These are phyloP conservation scores for Fragaria nilgerrensis DNA, from an alignment of 306 rosid genomes.

Conservation along the genomic window DNA sequence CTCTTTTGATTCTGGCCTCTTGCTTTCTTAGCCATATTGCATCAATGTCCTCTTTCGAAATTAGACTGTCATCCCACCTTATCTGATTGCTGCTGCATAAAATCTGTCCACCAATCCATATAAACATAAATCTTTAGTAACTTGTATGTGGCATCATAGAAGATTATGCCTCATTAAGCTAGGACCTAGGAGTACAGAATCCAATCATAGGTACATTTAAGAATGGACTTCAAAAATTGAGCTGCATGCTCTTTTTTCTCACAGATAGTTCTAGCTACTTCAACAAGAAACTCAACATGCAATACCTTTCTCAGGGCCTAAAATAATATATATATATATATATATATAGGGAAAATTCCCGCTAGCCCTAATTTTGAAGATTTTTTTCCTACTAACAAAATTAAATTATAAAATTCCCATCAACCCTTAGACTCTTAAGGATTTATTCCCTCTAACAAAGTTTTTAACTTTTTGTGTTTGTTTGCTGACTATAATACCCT, in stretches of 20 bases:
- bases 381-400: no score
- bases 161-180: background rate
- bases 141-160: background rate
- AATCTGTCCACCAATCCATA: conserved; percentile 32
- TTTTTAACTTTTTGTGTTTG: no score
- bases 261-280: background rate
- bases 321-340: background rate
- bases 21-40: conserved; percentile 53
- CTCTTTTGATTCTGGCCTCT: conserved; percentile 68
- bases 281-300: background rate
- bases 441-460: no score
- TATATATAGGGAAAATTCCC: no score
- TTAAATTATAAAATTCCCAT: no score
- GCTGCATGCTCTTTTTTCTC: background rate
- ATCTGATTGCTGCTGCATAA: conserved; percentile 42
- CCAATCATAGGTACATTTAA: background rate
- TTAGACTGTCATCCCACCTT: conserved; percentile 61
- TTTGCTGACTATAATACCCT: no score
- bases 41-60: conserved; percentile 57
- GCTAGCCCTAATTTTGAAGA: no score
- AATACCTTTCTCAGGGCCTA: background rate
- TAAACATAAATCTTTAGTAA: conserved; percentile 19
- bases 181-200: background rate
- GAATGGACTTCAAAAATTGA: background rate
- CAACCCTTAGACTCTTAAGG: no score